Evolutionary conservation across 169 alveolate genomes (phyloP), one percentile per base, ranked within the genome.

Genomic region (Plasmodium yoelii): DNA sequence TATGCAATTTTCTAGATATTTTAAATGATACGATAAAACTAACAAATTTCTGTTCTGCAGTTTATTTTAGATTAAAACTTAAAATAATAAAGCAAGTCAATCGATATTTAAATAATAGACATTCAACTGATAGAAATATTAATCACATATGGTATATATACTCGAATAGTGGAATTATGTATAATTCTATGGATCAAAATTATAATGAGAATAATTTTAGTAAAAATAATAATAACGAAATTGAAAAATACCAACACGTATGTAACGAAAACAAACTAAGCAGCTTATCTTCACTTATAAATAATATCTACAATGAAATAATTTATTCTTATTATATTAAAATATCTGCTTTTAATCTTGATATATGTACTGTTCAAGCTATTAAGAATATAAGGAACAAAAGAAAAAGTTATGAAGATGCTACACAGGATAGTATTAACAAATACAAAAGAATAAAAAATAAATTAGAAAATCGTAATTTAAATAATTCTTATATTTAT

Each of bases 11-110:
- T 59, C 19, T 67, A 7, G 56, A 65, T 22, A 39, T 82, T 55
- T 82, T 82, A 61, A 82, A 42, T 56, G 55, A 67, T 67, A 56
- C 46, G 9, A 55, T 82, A 67, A 82, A 59, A 49, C 59, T 82
- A 26, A 67, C 34, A 68, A 67, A 68, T 65, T 67, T 82, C 19
- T 82, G 90, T 67, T 53, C 90, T 5, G 65, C 65, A 55, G 60
- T 82, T 15, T 82, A 67, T 22, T 82, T 67, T 61, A 28, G 90
- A 51, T 82, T 82, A 65, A 82, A 82, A 82, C 22, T 82, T 22
- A 82, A 61, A 49, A 82, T 82, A 67, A 22, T 82, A 55, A 65
- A 67, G 13, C 68, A 82, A 55, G 46, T 82, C 15, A 82, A 82
- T 39, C 64, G 42, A 57, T 61, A 34, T 60, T 59, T 82, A 42